Base-by-base conservation (phyloP, 495 filamentous ascomycete species). In the Aspergillus kassunensis region DNA sequence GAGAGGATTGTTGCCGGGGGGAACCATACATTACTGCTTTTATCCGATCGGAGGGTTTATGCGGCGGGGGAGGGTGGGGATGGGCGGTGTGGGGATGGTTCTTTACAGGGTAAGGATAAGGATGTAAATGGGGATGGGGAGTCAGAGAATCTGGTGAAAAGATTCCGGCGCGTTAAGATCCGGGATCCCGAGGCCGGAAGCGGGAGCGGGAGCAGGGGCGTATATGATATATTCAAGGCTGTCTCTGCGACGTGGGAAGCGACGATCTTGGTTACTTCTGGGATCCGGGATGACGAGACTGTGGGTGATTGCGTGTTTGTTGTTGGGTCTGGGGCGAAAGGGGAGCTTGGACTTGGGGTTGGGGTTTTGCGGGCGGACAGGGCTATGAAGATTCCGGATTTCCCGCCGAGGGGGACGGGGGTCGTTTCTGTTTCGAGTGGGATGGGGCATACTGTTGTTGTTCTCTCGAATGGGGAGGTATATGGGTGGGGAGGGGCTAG, bases 401-500 rank as follows among this genome's bases (percentile, higher is more conserved):
- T 95, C 54, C 87, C 85, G 6, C 85, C 82, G 0, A 3, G 53
- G 2, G 75, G 66, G 0, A 74, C 71, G 3, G 51, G 61, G 1
- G 61, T 96, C 5, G 60, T 73, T 0, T 70, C 82, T 34, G 54
- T 97, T 10, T 69, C 83, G 0, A 84, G 87, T 36, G 78, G 87
- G n/a, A 84, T 95, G 72, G 77, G 78, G 13, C 93, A 98, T 62
- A 79, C 82, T 0, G 81, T 91, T 15, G 82, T 75, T 4, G 79
- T 96, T 4, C 67, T 95, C 1, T 77, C 76, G 23, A 85, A 85
- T 63, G 91, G 90, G 2, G 74, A 85, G 1, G 84, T 86, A 1
- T 96, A 85, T 65, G 93, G 91, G 2, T 97, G 93, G 93, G 93
- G 93, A 2, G 84, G 74, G 54, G 82, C 83, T 6, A 76, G 90